Percentiles rank a stretch among this genome's conserved stretches.
Evolutionary conservation across 768 basidiomycete species (phyloP).

Genomic region (Mycena galericulata): DNA sequence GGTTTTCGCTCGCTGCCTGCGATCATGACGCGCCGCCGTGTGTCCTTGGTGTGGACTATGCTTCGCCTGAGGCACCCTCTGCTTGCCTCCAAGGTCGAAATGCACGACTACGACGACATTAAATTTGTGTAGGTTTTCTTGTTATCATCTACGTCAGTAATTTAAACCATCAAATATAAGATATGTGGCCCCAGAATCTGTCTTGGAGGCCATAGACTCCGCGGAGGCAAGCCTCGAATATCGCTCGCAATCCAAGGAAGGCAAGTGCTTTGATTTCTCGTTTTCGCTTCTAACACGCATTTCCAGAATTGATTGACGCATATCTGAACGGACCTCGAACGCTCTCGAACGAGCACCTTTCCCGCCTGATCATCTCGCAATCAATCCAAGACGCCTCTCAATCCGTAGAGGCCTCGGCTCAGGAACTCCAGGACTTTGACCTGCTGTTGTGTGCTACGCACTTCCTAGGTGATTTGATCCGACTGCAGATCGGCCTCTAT

Average conservation of each 20-base stretch:
- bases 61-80: conserved; percentile 78
- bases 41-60: conserved; percentile 77
- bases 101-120: conserved; percentile 73
- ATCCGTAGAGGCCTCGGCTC: conserved; percentile 21
- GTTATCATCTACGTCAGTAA: conserved; percentile 7
- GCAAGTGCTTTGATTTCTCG: conserved; percentile 45
- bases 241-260: conserved; percentile 64
- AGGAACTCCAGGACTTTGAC: conserved; percentile 56
- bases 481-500: neutral
- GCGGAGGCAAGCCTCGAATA: conserved; percentile 66
- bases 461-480: conserved; percentile 61
- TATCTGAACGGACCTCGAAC: conserved; percentile 86
- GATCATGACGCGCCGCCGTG: conserved; percentile 58
- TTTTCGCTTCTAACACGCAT: conserved; percentile 16
- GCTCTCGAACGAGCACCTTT: conserved; percentile 73
- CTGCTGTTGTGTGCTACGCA: conserved; percentile 83
- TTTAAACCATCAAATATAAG: too few species aligned
- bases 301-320: conserved; percentile 67
- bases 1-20: conserved; percentile 65
- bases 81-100: conserved; percentile 70
- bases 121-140: conserved; percentile 68
- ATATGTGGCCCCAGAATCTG: conserved; percentile 58
- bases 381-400: conserved; percentile 33
- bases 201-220: conserved; percentile 57
- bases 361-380: conserved; percentile 68